Evolutionary conservation across 345 rosid genomes (phyloP), one percentile per base, ranked within the genome.

Genomic region (Populus deltoides): DNA sequence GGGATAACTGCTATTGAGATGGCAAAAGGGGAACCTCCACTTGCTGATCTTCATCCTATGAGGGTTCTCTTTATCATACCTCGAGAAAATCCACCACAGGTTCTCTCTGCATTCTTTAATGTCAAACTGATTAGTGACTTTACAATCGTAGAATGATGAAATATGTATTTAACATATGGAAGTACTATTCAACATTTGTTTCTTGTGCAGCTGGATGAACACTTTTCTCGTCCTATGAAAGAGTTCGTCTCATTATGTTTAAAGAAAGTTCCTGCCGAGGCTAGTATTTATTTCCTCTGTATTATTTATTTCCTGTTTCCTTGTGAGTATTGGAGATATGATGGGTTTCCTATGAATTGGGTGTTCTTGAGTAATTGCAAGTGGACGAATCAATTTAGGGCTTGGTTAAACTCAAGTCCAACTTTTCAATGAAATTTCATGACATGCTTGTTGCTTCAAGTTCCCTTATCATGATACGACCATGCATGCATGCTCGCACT

Each of bases 11-110:
- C 93, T 55, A 97, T 97, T 68, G 99, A 97, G 88, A 94, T 97
- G 99, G 99, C 99, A 11, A 97, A 94, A 84, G 99, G 98, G 85
- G 99, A 97, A 86, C 99, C 99, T 81, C 99, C 99, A 55, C 94
- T 97, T 74, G 93, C 99, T 36, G 99, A 94, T 89, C 98, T 97
- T 82, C 99, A 92, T 82, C 99, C 99, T 67, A 94, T 97, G 99
- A 91, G 98, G 86, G 99, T 94, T 80, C 98, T 97, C 78, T 97
- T 97, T 76, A 97, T 97, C 79, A 97, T 97, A 85, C 99, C 99
- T 63, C 93, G 98, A 84, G 99, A 97, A 89, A 97, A 81, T 88
- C 99, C 99, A 45, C 98, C 99, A 10, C 99, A 97, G 99, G 99
- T 97, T 87, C 79, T 82, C 70, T 73, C 70, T 79, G 49, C 68